phyloP scores from a whole-genome alignment of 805 yeast species.

The Teunomyces aglyptinius region DNA sequence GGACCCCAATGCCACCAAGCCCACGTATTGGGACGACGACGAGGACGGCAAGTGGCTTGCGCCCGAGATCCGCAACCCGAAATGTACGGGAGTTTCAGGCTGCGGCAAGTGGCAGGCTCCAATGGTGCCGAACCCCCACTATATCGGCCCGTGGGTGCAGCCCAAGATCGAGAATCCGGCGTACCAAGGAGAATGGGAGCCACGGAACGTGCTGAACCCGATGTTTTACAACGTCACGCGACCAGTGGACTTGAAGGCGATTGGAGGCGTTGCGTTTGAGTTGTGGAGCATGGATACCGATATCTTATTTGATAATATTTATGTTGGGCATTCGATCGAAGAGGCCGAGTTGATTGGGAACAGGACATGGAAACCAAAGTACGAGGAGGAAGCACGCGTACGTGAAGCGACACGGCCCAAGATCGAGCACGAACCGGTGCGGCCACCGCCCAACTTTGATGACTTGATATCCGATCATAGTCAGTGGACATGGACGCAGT shows the following conservation, averaged over 20 bases:
- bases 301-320: conserved; percentile 77
- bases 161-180: conserved; percentile 71
- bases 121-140: conserved; percentile 61
- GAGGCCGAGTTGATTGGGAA: conserved; percentile 88
- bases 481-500: conserved; percentile 13
- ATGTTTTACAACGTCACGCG: conserved; percentile 54
- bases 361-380: conserved; percentile 60
- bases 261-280: conserved; percentile 85
- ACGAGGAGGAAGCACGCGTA: conserved; percentile 46
- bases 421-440: conserved; percentile 38
- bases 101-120: conserved; percentile 85
- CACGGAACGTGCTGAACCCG: conserved; percentile 67
- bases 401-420: conserved; percentile 42
- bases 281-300: conserved; percentile 82
- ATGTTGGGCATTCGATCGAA: conserved; percentile 76
- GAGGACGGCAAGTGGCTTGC: conserved; percentile 86
- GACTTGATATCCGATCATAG: conserved; percentile 26
- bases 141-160: conserved; percentile 75
- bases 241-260: conserved; percentile 59
- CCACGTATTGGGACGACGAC: conserved; percentile 85
- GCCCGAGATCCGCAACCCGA: conserved; percentile 70
- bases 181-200: conserved; percentile 77
- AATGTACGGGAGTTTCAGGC: conserved; percentile 57
- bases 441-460: conserved; percentile 44
- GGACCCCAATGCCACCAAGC: conserved; percentile 67